These are phyloP conservation scores for Dictyostelium intermedium DNA, from an alignment of 78 protist species.

Conservation along the genomic window DNA sequence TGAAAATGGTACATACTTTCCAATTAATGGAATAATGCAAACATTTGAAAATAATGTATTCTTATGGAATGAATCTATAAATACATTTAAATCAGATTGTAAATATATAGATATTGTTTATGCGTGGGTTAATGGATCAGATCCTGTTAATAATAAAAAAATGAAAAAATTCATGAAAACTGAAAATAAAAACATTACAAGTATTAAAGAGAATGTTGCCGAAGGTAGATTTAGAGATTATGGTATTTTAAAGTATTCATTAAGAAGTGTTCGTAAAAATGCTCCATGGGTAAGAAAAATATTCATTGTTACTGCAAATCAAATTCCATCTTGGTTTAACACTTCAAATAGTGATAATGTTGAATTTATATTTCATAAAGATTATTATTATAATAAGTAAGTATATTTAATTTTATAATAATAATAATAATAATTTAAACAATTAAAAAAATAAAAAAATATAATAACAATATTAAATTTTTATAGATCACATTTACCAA, in stretches of 20 bases:
- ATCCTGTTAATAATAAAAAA: background rate
- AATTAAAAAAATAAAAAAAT: too few species aligned
- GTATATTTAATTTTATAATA: background rate
- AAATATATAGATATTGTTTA: constrained; percentile 9
- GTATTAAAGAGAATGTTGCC: background rate
- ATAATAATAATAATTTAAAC: too few species aligned
- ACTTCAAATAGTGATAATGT: background rate
- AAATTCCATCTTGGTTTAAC: background rate
- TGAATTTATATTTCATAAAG: background rate
- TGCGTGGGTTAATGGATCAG: constrained; percentile 32
- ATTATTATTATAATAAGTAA: background rate
- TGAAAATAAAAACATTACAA: background rate
- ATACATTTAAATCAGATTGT: background rate
- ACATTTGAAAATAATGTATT: background rate
- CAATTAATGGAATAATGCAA: background rate
- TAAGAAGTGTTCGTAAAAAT: background rate
- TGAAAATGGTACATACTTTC: background rate
- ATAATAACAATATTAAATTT: too few species aligned
- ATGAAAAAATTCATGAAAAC: background rate
- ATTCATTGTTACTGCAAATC: background rate
- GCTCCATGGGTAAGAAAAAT: constrained; percentile 8
- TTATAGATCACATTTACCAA: constrained; percentile 26
- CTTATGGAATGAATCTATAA: background rate
- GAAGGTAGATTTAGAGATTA: background rate
- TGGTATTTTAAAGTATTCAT: background rate